A percentile compares a stretch with the other conserved stretches of the same genome.
phyloP scores from a whole-genome alignment of 306 rosid species.

The Macrotyloma uniflorum region DNA sequence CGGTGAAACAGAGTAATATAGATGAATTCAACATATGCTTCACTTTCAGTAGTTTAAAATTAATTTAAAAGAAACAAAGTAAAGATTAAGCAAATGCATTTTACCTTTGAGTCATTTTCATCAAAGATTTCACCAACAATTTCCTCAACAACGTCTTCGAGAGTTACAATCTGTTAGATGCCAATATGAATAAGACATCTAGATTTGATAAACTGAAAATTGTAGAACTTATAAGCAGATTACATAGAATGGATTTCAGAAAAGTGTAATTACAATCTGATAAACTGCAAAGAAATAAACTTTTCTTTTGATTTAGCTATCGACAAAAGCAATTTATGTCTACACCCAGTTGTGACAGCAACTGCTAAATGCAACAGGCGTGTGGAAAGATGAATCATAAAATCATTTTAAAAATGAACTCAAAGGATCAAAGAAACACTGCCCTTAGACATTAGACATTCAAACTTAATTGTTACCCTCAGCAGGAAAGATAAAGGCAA shows the following conservation, averaged over 20 bases:
- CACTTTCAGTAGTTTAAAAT: not conserved
- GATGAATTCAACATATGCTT: not conserved
- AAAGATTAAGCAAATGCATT: constrained; percentile 12
- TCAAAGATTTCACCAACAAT: constrained; percentile 99
- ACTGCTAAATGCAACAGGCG: constrained; percentile 21
- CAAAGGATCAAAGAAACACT: not conserved
- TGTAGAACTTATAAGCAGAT: constrained; percentile 23
- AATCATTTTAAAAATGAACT: constrained; percentile 1
- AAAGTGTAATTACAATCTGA: constrained; percentile 14
- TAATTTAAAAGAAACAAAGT: constrained; percentile 15
- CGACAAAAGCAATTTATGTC: not conserved
- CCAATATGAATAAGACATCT: not conserved
- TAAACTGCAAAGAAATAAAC: constrained; percentile 8
- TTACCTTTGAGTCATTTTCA: constrained; percentile 97
- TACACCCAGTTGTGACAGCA: not conserved
- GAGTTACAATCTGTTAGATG: constrained; percentile 75
- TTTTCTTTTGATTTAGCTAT: constrained; percentile 13
- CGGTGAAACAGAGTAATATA: not conserved
- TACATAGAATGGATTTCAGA: constrained; percentile 25
- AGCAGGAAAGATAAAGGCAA: not conserved
- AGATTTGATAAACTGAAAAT: constrained; percentile 17
- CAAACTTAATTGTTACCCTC: constrained; percentile 2
- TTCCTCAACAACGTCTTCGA: constrained; percentile 98
- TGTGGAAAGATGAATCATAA: constrained; percentile 7
- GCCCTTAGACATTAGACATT: constrained; percentile 4